Evolutionary conservation across 352 stramenopile species (phyloP).

Genomic region (Ophiocytium majus): DNA sequence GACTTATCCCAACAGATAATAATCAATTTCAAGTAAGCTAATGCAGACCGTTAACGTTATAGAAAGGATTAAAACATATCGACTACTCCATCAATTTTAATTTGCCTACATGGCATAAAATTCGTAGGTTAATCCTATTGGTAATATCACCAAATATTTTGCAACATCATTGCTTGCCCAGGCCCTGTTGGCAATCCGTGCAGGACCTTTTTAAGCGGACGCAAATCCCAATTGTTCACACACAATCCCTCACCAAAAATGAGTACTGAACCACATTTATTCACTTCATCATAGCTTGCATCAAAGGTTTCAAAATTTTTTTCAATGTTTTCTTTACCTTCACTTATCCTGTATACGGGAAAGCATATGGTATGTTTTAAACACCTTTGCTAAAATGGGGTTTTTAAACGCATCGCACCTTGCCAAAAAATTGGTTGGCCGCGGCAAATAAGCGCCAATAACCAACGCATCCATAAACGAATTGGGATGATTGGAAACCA

Average conservation of each 20-base stretch:
- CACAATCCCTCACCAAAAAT: constrained; percentile 17
- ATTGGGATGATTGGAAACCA: constrained; percentile 20
- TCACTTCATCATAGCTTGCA: constrained; percentile 18
- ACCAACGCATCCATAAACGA: constrained; percentile 18
- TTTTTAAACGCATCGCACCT: constrained; percentile 18
- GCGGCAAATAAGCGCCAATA: constrained; percentile 19
- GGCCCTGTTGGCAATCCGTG: constrained; percentile 15
- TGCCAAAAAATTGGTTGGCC: constrained; percentile 19
- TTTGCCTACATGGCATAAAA: too few species aligned
- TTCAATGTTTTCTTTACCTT: constrained; percentile 20
- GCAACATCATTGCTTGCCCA: constrained; percentile 16
- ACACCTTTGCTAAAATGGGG: constrained; percentile 19
- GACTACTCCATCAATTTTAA: too few species aligned
- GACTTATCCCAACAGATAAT: too few species aligned
- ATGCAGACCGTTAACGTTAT: too few species aligned
- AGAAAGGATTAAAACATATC: too few species aligned
- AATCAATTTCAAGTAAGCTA: too few species aligned
- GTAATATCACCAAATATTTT: constrained; percentile 21
- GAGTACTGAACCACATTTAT: constrained; percentile 18
- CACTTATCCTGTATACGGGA: constrained; percentile 19
- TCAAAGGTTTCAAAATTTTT: constrained; percentile 23
- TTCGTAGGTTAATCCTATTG: constrained; percentile 21
- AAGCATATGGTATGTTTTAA: constrained; percentile 22
- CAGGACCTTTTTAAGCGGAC: constrained; percentile 19
- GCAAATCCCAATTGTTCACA: constrained; percentile 20